phyloP scores from a whole-genome alignment of 371 early-diverging fungal species.

The Parasitella parasitica region DNA sequence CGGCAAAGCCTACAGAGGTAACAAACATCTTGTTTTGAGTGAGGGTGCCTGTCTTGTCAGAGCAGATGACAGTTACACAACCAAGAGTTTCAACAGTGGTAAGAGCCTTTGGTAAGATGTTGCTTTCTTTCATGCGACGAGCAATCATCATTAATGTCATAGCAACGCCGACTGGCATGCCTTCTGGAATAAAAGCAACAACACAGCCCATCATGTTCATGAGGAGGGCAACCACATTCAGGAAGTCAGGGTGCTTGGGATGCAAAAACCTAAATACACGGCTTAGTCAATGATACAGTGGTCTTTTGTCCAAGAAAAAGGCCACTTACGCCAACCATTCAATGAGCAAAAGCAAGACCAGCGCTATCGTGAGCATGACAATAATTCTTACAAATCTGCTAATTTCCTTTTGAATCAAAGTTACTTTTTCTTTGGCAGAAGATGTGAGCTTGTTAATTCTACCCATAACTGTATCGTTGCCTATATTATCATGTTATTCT shows the following conservation, averaged over 20 bases:
- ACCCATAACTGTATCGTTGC: conserved; percentile 65
- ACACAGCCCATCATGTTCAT: conserved; percentile 71
- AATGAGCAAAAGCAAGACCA: conserved; percentile 28
- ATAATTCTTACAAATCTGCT: conserved; percentile 64
- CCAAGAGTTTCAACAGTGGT: conserved; percentile 72
- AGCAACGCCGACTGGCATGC: conserved; percentile 55
- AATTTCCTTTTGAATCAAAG: conserved; percentile 68
- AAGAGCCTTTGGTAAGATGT: conserved; percentile 59
- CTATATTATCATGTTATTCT: conserved; percentile 6
- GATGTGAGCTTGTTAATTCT: conserved; percentile 59
- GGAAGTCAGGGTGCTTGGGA: conserved; percentile 46
- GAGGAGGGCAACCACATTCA: conserved; percentile 54
- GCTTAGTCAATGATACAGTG: not conserved
- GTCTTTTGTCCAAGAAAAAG: too few relatives aligned
- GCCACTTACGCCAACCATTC: conserved; percentile 23
- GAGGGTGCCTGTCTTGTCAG: conserved; percentile 73
- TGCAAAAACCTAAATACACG: conserved; percentile 13
- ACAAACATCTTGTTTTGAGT: conserved; percentile 64
- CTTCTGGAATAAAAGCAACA: conserved; percentile 67
- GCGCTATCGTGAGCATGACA: conserved; percentile 51
- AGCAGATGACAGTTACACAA: conserved; percentile 59
- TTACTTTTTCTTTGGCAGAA: conserved; percentile 35
- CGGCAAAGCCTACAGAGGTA: conserved; percentile 41
- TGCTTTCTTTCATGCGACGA: conserved; percentile 47
- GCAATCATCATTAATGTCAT: conserved; percentile 52